Conservation (phyloP, 257 asterid genomes). For the Scutellaria baicalensis region DNA sequence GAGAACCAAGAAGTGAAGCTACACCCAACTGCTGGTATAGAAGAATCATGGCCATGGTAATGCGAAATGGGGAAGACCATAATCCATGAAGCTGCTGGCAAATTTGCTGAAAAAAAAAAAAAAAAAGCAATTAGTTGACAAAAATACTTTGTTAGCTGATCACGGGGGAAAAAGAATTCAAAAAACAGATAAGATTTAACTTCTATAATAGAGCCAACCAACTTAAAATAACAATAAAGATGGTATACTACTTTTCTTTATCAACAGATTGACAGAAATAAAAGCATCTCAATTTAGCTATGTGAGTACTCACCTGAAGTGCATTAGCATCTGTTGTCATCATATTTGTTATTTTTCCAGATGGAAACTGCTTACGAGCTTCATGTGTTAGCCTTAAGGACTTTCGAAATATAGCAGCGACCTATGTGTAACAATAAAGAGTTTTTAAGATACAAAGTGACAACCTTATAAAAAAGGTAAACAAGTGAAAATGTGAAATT, state of each 20-base stretch:
- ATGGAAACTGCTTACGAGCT: conserved; percentile 60
- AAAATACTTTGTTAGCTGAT: neutral
- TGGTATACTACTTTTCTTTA: neutral
- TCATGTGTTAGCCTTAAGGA: conserved; percentile 81
- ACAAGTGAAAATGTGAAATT: neutral
- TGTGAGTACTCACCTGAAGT: conserved; percentile 68
- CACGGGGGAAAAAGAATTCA: neutral
- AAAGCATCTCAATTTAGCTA: conserved; percentile 1
- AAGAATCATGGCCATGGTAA: conserved; percentile 70
- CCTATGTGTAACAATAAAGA: conserved; percentile 31
- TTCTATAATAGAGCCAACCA: neutral
- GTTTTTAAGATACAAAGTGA: neutral
- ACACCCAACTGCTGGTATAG: conserved; percentile 90
- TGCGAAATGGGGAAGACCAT: conserved; percentile 94
- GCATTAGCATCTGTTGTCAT: conserved; percentile 87
- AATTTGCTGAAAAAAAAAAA: conserved; percentile 60
- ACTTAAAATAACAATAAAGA: neutral
- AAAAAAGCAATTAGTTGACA: conserved; percentile 3
- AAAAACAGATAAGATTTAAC: neutral
- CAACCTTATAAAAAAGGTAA: neutral
- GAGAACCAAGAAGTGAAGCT: conserved; percentile 84
- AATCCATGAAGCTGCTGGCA: conserved; percentile 85
- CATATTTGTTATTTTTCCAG: conserved; percentile 82
- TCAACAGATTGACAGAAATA: neutral
- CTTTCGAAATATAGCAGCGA: conserved; percentile 77